These are phyloP conservation scores for Coffea humblotiana DNA, from an alignment of 305 asterid species.

Conservation along the genomic window DNA sequence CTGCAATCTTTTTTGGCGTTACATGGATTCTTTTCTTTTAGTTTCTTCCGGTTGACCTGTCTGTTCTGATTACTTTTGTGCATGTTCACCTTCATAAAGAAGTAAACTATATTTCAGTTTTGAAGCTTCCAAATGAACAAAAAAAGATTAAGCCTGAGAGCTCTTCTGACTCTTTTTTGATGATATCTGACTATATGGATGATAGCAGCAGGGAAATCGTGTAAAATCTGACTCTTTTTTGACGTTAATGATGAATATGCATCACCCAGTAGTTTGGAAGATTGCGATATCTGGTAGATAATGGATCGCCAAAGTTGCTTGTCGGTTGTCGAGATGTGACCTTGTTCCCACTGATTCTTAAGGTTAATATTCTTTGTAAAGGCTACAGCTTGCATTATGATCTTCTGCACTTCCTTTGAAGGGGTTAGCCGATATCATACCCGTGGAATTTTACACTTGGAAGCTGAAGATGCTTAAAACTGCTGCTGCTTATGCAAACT, in stretches of 20 bases:
- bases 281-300: not conserved
- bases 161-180: not conserved
- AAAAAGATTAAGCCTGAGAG: not conserved
- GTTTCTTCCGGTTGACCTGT: no score
- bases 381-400: not conserved
- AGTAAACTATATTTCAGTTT: not conserved
- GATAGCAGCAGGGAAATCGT: not conserved
- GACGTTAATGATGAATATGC: not conserved
- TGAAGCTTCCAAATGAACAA: not conserved
- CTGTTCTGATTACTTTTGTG: not conserved
- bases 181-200: not conserved
- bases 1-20: not conserved
- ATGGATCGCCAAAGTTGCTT: not conserved
- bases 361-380: not conserved
- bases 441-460: conserved; percentile 42
- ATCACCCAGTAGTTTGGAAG: not conserved
- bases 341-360: not conserved
- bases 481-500: conserved; percentile 48
- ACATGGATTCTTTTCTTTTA: not conserved
- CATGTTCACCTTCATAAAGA: not conserved
- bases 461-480: conserved; percentile 46
- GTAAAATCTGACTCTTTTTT: not conserved
- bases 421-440: conserved; percentile 30
- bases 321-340: not conserved
- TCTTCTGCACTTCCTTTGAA: conserved; percentile 4